These are phyloP conservation scores for Allium cepa DNA, from an alignment of 106 monocot genomes.

Conservation along the genomic window DNA sequence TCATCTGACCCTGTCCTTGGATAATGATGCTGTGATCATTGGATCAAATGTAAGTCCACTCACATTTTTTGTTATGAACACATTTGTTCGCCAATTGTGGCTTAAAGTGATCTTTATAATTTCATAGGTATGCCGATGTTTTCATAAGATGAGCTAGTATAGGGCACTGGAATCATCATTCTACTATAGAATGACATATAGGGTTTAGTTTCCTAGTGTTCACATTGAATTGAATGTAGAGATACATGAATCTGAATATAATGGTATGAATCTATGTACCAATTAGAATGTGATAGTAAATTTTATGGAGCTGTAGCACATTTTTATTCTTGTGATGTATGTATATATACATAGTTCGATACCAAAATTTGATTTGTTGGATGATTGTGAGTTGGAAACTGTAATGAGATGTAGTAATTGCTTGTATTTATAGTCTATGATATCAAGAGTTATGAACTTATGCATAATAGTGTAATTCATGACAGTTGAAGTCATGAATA, in stretches of 20 bases:
- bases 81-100: not conserved
- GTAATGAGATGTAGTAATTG: not conserved
- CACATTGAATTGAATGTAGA: not conserved
- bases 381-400: not conserved
- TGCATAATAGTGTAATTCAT: not conserved
- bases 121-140: not conserved
- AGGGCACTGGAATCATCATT: not conserved
- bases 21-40: conserved; percentile 54
- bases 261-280: too few relatives aligned
- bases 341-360: too few relatives aligned
- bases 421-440: not conserved
- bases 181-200: not conserved
- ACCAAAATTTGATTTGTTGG: not conserved
- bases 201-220: not conserved
- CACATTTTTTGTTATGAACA: not conserved
- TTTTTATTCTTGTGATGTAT: too few relatives aligned
- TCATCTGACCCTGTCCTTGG: conserved; percentile 57
- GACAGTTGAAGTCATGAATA: not conserved
- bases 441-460: too few relatives aligned
- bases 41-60: conserved; percentile 41
- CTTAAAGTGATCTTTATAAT: not conserved
- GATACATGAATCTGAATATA: too few relatives aligned
- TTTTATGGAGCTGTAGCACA: too few relatives aligned
- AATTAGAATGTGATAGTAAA: too few relatives aligned
- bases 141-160: not conserved